Percentiles rank a stretch among this genome's conserved stretches.
Evolutionary conservation across 805 yeast genomes (phyloP).

Genomic region (Citeromyces matritensis): DNA sequence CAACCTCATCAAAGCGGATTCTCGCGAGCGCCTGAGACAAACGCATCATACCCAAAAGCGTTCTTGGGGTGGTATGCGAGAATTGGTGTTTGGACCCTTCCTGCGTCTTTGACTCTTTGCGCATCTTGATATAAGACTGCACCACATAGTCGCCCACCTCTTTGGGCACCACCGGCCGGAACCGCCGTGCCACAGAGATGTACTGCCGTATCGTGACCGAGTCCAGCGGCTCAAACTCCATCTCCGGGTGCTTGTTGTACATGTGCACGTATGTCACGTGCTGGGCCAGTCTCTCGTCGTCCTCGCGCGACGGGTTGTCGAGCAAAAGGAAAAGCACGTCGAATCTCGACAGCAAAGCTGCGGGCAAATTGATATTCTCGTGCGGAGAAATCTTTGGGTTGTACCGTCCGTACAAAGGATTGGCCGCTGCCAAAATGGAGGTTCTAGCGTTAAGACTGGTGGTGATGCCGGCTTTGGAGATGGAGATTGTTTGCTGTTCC

Average conservation of each 20-base stretch:
- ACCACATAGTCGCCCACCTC: constrained; percentile 82
- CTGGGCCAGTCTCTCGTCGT: constrained; percentile 75
- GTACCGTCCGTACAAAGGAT: constrained; percentile 90
- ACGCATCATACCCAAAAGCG: constrained; percentile 80
- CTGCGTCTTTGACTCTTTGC: constrained; percentile 79
- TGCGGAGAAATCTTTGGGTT: constrained; percentile 83
- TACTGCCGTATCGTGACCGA: constrained; percentile 74
- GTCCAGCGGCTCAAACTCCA: constrained; percentile 62
- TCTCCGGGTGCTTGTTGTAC: constrained; percentile 76
- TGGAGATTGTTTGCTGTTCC: constrained; percentile 98
- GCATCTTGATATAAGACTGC: constrained; percentile 73
- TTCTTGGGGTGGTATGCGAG: constrained; percentile 91
- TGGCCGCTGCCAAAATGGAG: constrained; percentile 96
- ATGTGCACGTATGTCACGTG: constrained; percentile 95
- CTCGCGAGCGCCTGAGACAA: constrained; percentile 92
- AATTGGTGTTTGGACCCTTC: constrained; percentile 67
- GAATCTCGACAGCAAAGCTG: constrained; percentile 89
- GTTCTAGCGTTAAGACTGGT: constrained; percentile 93
- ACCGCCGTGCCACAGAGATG: constrained; percentile 72
- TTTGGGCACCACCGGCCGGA: constrained; percentile 71
- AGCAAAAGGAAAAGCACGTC: constrained; percentile 78
- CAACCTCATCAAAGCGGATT: constrained; percentile 63
- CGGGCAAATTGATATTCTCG: constrained; percentile 92
- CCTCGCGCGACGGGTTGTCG: constrained; percentile 69
- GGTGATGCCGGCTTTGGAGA: constrained; percentile 94